phyloP scores from a whole-genome alignment of 352 stramenopile genomes.

The Globisporangium mamillatum region DNA sequence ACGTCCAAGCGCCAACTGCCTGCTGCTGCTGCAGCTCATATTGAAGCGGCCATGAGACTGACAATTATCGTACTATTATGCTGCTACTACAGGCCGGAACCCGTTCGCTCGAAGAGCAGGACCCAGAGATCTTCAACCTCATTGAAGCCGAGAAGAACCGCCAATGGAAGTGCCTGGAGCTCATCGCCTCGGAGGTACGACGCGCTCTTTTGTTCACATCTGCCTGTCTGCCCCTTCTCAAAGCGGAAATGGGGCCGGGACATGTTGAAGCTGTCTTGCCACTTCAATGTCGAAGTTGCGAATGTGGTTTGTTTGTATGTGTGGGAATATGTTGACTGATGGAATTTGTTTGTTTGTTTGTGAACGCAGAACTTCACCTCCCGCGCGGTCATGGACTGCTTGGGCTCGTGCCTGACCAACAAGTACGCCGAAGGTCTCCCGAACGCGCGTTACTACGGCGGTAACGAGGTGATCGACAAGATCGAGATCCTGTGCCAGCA shows the following conservation, averaged over 20 bases:
- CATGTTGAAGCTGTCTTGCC: conserved; percentile 5
- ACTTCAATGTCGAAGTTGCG: conserved; percentile 17
- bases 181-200: conserved; percentile 96
- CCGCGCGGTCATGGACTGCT: conserved; percentile 97
- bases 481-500: conserved; percentile 94
- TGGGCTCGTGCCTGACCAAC: conserved; percentile 98
- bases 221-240: neutral
- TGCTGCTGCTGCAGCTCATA: neutral
- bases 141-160: conserved; percentile 99
- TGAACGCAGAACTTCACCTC: conserved; percentile 95
- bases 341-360: neutral
- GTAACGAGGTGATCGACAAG: conserved; percentile 98
- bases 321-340: conserved; percentile 9
- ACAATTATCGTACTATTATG: neutral
- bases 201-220: neutral
- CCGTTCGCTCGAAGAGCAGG: conserved; percentile 89
- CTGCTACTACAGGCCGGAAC: conserved; percentile 43
- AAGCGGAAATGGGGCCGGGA: neutral
- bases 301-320: neutral
- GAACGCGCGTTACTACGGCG: conserved; percentile 96
- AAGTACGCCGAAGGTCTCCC: conserved; percentile 99
- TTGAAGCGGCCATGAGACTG: neutral
- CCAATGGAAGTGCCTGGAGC: conserved; percentile 97
- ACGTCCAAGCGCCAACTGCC: conserved; percentile 17
- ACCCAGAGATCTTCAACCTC: conserved; percentile 98